A percentile compares a stretch with the other conserved stretches of the same genome.
phyloP scores from a whole-genome alignment of 2,329 filamentous ascomycete genomes.

The Sarocladiaceae sp. region DNA sequence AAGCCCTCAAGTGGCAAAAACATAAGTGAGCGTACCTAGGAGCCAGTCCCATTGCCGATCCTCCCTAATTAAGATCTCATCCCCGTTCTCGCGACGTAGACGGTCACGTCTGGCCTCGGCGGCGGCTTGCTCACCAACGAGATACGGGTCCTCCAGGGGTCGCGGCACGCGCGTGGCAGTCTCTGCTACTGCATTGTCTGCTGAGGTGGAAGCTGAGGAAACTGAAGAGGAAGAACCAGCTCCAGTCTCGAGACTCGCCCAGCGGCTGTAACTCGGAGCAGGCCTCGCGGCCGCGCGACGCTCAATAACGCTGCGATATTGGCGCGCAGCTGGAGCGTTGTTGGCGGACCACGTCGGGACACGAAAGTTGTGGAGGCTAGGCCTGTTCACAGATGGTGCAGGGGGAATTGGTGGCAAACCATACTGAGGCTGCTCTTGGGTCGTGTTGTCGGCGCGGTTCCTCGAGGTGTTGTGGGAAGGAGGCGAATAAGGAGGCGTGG shows the following conservation, averaged over 20 bases:
- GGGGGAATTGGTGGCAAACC: slow-evolving; percentile 47
- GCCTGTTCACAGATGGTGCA: slow-evolving; percentile 28
- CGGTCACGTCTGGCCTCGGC: slow-evolving; percentile 49
- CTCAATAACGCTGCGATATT: slow-evolving; percentile 58
- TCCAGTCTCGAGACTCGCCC: slow-evolving; percentile 20
- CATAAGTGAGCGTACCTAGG: slow-evolving; percentile 37
- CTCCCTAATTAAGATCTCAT: slow-evolving; percentile 49
- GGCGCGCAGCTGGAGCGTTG: slow-evolving; percentile 47
- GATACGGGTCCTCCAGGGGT: slow-evolving; percentile 55
- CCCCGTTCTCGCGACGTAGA: slow-evolving; percentile 47
- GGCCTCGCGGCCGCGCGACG: slow-evolving; percentile 42
- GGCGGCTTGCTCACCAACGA: slow-evolving; percentile 62
- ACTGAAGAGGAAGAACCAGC: slow-evolving; percentile 13
- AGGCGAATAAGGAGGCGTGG: slow-evolving; percentile 46
- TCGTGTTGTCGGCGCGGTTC: slow-evolving; percentile 10
- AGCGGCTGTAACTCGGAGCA: not conserved
- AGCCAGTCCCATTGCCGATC: slow-evolving; percentile 57
- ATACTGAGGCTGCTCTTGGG: slow-evolving; percentile 17
- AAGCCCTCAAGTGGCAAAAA: not conserved
- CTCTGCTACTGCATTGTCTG: not conserved
- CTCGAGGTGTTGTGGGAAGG: not conserved
- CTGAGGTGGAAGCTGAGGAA: not conserved
- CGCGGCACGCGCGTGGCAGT: slow-evolving; percentile 5
- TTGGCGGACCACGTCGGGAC: slow-evolving; percentile 53
- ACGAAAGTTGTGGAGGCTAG: slow-evolving; percentile 46